Evolutionary conservation across 768 basidiomycete species (phyloP), one percentile per base, ranked within the genome.

Genomic region (Pleurotus salmoneostramineus): DNA sequence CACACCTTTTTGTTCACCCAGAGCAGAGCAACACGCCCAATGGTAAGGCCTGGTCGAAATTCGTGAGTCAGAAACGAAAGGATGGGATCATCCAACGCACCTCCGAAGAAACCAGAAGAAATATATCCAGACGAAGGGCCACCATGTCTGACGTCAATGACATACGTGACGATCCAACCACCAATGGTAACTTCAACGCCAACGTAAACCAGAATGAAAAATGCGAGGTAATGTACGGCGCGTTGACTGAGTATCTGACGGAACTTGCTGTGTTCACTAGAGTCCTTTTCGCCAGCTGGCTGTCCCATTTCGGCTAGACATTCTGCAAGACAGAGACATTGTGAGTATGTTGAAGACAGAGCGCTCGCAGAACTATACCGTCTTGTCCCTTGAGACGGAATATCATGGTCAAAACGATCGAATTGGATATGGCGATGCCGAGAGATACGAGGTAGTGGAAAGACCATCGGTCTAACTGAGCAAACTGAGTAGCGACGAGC

Each of bases 401-500:
- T 14, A 56, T 45, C 56, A 48, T 48, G 6, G 12, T 33, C n/a
- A 56, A 37, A 2, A 32, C 36, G 2, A 47, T 27, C 21, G 56
- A 27, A 5, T 56, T 56, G 27, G 56, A 46, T 4, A 56, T n/a
- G 21, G 56, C 11, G 62, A 89, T 52, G 1, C 77, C 80, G 2
- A 86, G 65, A 0, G 83, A 83, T 4, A 69, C 70, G 15, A 86
- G 71, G 64, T 82, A 88, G 63, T 86, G 79, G 59, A 81, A 79
- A 1, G 78, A 81, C 86, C 85, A 87, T 27, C 64, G 72, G 0
- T 61, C 57, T 31, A 76, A 59, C 37, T 75, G 72, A 4, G 82
- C 70, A 60, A 89, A 88, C 57, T 85, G 82, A 0, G 88, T 89
- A 0, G 87, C 75, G 0, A 81, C 75, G 10, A 89, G 73, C 0